Percentiles rank a stretch among this genome's conserved stretches.
Evolutionary conservation across 257 asterid genomes (phyloP).

Genomic region (Fraxinus cuspidata): DNA sequence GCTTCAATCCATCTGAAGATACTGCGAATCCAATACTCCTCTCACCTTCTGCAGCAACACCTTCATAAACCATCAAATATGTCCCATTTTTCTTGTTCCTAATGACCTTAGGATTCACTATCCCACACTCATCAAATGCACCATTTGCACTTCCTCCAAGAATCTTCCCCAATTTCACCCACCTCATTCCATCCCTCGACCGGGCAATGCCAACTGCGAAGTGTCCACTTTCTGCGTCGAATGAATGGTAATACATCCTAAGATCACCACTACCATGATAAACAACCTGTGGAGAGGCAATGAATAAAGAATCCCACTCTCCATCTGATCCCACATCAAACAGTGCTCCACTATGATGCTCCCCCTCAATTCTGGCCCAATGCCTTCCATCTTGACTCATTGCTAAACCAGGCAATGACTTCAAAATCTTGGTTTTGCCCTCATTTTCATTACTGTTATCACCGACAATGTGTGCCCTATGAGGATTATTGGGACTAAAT

Average conservation of each 20-base stretch:
- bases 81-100: slow-evolving; percentile 60
- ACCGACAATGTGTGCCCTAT: slow-evolving; percentile 1
- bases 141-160: slow-evolving; percentile 49
- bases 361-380: slow-evolving; percentile 96
- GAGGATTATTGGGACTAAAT: slow-evolving; percentile 28
- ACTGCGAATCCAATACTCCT: slow-evolving; percentile 64
- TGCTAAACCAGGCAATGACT: slow-evolving; percentile 86
- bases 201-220: slow-evolving; percentile 69
- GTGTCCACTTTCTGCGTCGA: slow-evolving; percentile 40
- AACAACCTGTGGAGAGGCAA: slow-evolving; percentile 84
- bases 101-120: slow-evolving; percentile 52
- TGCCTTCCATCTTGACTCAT: slow-evolving; percentile 96
- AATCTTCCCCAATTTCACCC: slow-evolving; percentile 78
- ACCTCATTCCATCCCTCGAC: slow-evolving; percentile 86
- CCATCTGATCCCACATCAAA: slow-evolving; percentile 64
- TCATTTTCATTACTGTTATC: neutral
- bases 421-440: slow-evolving; percentile 26
- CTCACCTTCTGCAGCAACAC: slow-evolving; percentile 51
- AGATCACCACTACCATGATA: slow-evolving; percentile 65
- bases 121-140: slow-evolving; percentile 64
- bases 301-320: slow-evolving; percentile 81
- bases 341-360: slow-evolving; percentile 85
- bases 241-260: slow-evolving; percentile 89
- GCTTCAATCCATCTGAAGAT: slow-evolving; percentile 71
- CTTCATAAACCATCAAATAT: slow-evolving; percentile 85